A percentile compares a stretch with the other conserved stretches of the same genome.
Conservation (phyloP, 2,329 filamentous ascomycete species). For the Fusarium sp. region DNA sequence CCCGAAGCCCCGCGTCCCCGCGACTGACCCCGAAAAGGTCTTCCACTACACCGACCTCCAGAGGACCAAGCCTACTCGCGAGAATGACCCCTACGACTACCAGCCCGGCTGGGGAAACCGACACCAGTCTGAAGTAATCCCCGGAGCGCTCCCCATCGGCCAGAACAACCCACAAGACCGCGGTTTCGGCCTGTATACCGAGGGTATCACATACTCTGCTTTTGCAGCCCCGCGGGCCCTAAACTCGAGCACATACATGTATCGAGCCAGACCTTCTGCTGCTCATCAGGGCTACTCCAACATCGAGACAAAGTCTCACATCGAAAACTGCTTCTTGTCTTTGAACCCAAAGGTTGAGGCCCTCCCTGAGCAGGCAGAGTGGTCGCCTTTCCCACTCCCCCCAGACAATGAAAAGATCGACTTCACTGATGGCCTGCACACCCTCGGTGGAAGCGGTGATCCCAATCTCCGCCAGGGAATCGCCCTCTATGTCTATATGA, state of each 20-base stretch:
- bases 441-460: slow-evolving; percentile 18
- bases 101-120: slow-evolving; percentile 17
- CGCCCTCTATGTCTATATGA: slow-evolving; percentile 15
- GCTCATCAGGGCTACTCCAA: slow-evolving; percentile 5
- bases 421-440: slow-evolving; percentile 23
- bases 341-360: slow-evolving; percentile 12
- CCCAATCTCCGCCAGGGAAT: slow-evolving; percentile 9
- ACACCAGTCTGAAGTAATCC: slow-evolving; percentile 27
- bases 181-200: slow-evolving; percentile 23
- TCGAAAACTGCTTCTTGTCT: slow-evolving; percentile 24
- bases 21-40: slow-evolving; percentile 16
- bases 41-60: slow-evolving; percentile 32
- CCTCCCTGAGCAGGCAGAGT: slow-evolving; percentile 16
- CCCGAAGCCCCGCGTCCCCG: neutral
- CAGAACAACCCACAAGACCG: slow-evolving; percentile 27
- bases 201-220: slow-evolving; percentile 31
- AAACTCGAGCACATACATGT: slow-evolving; percentile 24
- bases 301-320: slow-evolving; percentile 16
- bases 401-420: neutral
- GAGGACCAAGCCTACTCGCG: slow-evolving; percentile 17
- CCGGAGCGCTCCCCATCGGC: slow-evolving; percentile 4
- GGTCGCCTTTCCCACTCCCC: slow-evolving; percentile 21
- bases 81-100: slow-evolving; percentile 29
- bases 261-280: slow-evolving; percentile 18
- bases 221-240: slow-evolving; percentile 16